Percentiles rank a stretch among this genome's conserved stretches.
phyloP scores from a whole-genome alignment of 352 stramenopile species.

The Blastocystis sp. region DNA sequence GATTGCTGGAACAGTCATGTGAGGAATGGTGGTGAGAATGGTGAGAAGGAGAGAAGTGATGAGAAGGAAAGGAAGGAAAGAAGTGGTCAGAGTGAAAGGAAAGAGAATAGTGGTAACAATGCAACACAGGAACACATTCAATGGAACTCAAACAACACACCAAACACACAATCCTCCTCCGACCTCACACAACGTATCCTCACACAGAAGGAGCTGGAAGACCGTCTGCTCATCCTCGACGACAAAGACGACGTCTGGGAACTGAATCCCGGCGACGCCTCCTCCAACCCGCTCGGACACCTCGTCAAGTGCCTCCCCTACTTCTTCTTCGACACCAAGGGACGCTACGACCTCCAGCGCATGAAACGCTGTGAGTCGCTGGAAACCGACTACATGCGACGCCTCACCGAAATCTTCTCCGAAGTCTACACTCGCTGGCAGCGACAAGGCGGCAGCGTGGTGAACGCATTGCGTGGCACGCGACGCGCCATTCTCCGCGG shows the following conservation, averaged over 20 bases:
- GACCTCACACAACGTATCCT: neutral
- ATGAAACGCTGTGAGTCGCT: neutral
- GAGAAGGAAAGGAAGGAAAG: no score
- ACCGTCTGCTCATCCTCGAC: constrained; percentile 28
- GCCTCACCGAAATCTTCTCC: neutral
- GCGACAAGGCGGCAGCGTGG: neutral
- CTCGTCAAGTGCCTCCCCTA: constrained; percentile 50
- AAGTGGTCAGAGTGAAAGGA: no score
- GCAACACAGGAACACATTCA: neutral
- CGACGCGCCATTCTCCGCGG: neutral
- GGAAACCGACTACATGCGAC: constrained; percentile 36
- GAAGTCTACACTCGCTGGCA: neutral
- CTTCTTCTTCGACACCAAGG: constrained; percentile 40
- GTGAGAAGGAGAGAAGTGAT: no score
- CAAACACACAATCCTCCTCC: no score
- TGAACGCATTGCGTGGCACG: neutral
- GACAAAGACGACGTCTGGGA: constrained; percentile 51
- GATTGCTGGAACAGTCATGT: constrained; percentile 35
- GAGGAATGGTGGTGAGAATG: no score
- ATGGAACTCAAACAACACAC: neutral
- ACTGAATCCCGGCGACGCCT: neutral
- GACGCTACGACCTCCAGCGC: neutral
- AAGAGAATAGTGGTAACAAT: no score
- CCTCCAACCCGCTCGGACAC: neutral
- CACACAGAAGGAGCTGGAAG: neutral